Conservation (phyloP, 176 grass and related monocot species). For the Avena sativa region DNA sequence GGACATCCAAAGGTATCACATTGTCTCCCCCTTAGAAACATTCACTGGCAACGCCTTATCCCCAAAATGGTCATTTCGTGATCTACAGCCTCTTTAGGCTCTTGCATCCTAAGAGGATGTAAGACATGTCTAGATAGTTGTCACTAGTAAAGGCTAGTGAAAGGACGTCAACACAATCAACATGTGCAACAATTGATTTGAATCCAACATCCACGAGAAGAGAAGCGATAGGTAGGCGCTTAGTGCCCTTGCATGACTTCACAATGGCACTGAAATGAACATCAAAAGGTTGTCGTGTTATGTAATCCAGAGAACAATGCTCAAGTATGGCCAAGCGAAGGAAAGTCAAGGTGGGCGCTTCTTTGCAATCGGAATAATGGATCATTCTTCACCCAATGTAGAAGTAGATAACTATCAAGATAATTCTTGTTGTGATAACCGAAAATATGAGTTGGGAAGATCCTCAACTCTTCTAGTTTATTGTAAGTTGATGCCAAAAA, state of each 20-base stretch:
- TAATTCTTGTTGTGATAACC: constrained; percentile 25
- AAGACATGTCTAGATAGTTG: constrained; percentile 55
- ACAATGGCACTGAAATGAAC: constrained; percentile 29
- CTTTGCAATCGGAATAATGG: constrained; percentile 59
- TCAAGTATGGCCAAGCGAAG: constrained; percentile 68
- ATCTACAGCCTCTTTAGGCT: constrained; percentile 76
- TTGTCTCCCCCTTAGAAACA: constrained; percentile 70
- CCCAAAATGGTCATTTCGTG: constrained; percentile 74
- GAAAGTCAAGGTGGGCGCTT: constrained; percentile 68
- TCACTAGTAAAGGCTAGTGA: constrained; percentile 66
- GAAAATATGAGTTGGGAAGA: constrained; percentile 59
- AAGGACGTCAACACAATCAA: constrained; percentile 67
- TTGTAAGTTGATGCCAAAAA: too few species aligned
- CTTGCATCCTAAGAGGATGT: constrained; percentile 76
- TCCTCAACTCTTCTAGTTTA: constrained; percentile 65
- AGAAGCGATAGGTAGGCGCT: constrained; percentile 57
- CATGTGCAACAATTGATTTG: constrained; percentile 63
- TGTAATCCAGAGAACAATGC: constrained; percentile 57
- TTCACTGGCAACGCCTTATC: constrained; percentile 61
- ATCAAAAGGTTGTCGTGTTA: constrained; percentile 61
- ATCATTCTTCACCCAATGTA: constrained; percentile 65
- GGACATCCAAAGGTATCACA: constrained; percentile 87
- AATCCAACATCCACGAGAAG: constrained; percentile 69
- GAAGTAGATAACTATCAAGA: constrained; percentile 70
- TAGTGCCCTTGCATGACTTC: constrained; percentile 57